Conservation (phyloP, 2,329 filamentous ascomycete genomes). For the Talaromyces sp. region DNA sequence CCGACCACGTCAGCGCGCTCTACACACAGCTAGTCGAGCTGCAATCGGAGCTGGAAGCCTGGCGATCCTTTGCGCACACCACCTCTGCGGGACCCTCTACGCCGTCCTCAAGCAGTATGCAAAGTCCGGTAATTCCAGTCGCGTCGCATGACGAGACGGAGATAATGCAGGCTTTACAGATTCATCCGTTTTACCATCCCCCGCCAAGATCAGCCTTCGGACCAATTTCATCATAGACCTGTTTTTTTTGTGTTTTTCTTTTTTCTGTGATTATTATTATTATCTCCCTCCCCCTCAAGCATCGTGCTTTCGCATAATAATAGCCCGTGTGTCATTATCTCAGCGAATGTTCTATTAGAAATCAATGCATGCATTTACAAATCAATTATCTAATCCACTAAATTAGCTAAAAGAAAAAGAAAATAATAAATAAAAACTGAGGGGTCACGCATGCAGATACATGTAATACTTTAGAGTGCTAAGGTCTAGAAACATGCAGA, state of each 20-base stretch:
- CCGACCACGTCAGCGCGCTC: constrained; percentile 10
- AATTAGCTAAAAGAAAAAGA: neutral
- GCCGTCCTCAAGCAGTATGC: neutral
- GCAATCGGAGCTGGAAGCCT: constrained; percentile 8
- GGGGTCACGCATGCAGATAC: neutral
- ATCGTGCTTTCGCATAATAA: neutral
- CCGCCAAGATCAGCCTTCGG: neutral
- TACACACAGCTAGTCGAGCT: constrained; percentile 9
- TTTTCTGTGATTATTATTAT: neutral
- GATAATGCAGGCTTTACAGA: neutral
- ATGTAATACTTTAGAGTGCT: neutral
- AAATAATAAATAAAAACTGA: neutral
- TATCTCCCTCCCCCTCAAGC: neutral
- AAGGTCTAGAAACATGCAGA: neutral
- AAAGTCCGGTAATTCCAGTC: neutral
- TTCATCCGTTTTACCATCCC: neutral
- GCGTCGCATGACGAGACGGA: neutral
- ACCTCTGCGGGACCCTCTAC: neutral
- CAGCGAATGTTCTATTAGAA: neutral
- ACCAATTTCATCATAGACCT: neutral
- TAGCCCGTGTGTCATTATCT: neutral
- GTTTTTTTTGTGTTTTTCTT: neutral
- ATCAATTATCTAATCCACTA: neutral
- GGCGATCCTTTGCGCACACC: constrained; percentile 11
- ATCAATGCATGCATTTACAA: neutral